phyloP scores from a whole-genome alignment of 768 basidiomycete species.

The Tylopilus felleus region DNA sequence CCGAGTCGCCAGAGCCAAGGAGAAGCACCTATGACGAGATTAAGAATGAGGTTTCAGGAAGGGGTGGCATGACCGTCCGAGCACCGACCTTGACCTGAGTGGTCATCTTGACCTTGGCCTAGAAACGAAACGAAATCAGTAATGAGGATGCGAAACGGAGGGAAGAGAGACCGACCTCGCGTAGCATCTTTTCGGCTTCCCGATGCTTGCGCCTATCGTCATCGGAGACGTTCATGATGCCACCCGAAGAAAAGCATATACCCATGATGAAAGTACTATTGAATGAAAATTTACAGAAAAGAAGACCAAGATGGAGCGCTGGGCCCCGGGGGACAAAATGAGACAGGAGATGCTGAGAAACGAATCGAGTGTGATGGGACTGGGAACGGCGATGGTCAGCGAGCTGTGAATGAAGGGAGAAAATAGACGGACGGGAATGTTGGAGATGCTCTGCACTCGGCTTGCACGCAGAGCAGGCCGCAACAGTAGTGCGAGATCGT shows the following conservation, averaged over 20 bases:
- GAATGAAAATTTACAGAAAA: slow-evolving; percentile 7
- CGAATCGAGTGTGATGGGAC: neutral
- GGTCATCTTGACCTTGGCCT: slow-evolving; percentile 75
- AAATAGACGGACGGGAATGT: neutral
- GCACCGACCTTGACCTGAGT: slow-evolving; percentile 68
- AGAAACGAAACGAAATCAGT: slow-evolving; percentile 2
- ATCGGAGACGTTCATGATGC: slow-evolving; percentile 58
- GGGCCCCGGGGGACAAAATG: slow-evolving; percentile 4
- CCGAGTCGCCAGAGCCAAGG: slow-evolving; percentile 90
- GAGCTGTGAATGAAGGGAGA: neutral
- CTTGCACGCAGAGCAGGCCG: slow-evolving; percentile 17
- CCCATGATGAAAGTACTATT: slow-evolving; percentile 51
- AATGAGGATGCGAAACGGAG: neutral
- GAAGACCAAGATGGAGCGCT: slow-evolving; percentile 9
- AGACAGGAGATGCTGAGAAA: neutral
- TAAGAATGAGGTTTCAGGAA: neutral
- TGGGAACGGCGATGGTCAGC: neutral
- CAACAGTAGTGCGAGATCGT: slow-evolving; percentile 7
- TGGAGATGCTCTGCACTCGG: slow-evolving; percentile 8
- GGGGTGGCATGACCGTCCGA: neutral
- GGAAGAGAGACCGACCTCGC: slow-evolving; percentile 50
- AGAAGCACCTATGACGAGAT: slow-evolving; percentile 61
- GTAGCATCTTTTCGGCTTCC: slow-evolving; percentile 75
- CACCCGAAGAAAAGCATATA: slow-evolving; percentile 66
- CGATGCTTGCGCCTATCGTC: slow-evolving; percentile 62